Evolutionary conservation across 139 green algal genomes (phyloP), one percentile per base, ranked within the genome.

Genomic region (Coelastrella sp.): DNA sequence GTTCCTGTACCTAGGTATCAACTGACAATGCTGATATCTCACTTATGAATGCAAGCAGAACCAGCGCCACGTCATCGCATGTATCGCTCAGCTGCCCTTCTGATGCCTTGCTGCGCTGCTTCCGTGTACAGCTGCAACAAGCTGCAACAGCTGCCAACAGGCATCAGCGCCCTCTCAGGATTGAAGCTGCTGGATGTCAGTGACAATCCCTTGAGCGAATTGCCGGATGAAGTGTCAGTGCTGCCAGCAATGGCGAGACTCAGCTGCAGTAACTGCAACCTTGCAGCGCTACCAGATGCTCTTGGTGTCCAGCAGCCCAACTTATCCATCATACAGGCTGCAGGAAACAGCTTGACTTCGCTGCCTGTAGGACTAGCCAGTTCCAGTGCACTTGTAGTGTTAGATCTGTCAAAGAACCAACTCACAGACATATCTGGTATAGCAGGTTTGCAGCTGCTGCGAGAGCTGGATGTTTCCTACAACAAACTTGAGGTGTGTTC

Each of bases 371-470:
- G 74, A 48, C 71, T 84, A 27, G 60, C 23, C 34, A 23, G 11
- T 35, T 50, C 59, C n/a, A 34, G 62, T 68, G 62, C 71, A 25
- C 75, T 94, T 41, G 77, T 73, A 7, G 89, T 91, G 79, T 67
- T 94, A 2, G 82, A 91, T 5, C 21, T 85, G 35, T 30, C 76
- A 19, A 75, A 69, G 6, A 94, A 94, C 80, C 75, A 80, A 38
- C 72, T 94, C 59, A n/a, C 34, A 17, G 77, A 45, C 59, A 67
- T 94, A 43, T 74, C 80, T 0, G 60, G 17, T 0, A n/a, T 90
- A 53, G 41, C 53, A 32, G 76, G 50, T n/a, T 64, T 25, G 62
- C 37, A 63, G 43, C 72, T 66, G 4, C 81, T 93, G 32, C 79
- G 64, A 6, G 84, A 92, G 6, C 67, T 93, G 38, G 84, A 93